Base-by-base conservation (phyloP, 208 protist genomes). In the Crithidia expoeki region DNA sequence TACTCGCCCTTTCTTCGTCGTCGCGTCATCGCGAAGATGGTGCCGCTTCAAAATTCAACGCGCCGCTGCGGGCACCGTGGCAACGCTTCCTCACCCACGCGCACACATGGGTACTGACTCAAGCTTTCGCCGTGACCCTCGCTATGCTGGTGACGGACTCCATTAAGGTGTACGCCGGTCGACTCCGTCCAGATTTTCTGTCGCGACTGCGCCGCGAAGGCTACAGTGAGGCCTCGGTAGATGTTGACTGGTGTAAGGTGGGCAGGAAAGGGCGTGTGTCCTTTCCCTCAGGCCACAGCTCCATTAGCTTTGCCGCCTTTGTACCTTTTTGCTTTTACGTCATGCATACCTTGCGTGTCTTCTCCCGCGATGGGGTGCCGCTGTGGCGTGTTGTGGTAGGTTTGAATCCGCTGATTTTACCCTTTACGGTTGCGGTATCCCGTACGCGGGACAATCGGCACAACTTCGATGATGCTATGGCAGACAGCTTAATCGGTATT, bases 261-360 rank as follows among this genome's bases (percentile, higher is more conserved):
- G 78, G 81, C 30, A 68, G 72, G 19, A 81, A 83, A 6, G 85
- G 84, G 4, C 89, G 89, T 25, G 69, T 92, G 0, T 96, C 88
- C 2, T 98, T 98, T 47, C 96, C 96, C 9, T 93, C 83, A 1
- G 96, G 96, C 4, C 96, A 98, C 79, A 89, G 83, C 33, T 85
- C 83, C 25, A 81, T 89, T n/a, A 79, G 76, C 34, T 98, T 98
- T 64, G 61, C 88, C 7, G 77, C 86, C 40, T 86, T 84, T 56
- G 73, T 80, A 23, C 71, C 88, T 10, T 71, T 93, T 38, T 81
- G 80, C 17, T 80, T 94, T 46, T 93, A 96, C 10, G 76, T 92
- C 5, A 68, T 97, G 32, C 84, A 5, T 74, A 93, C 38, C 25
- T 69, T 81, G 12, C 74, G 67, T 7, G 76, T 73, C 14, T 85